Evolutionary conservation across 2,329 filamentous ascomycete genomes (phyloP).

Genomic region (Penicillium sp.): DNA sequence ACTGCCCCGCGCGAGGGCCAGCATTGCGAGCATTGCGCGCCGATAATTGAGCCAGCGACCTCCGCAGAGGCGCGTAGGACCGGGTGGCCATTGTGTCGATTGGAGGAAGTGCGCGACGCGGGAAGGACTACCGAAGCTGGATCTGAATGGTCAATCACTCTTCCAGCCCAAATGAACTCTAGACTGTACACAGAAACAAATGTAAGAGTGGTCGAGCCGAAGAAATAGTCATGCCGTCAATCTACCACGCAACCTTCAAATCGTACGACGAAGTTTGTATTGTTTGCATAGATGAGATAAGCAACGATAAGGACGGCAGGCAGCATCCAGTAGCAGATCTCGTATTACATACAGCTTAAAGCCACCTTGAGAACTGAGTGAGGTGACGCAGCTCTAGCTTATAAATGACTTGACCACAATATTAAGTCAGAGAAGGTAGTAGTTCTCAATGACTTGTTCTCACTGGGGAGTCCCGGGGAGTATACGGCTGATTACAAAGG

Average conservation of each 20-base stretch:
- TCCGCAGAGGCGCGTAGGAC: constrained; percentile 36
- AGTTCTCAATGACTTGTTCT: background rate
- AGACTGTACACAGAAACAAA: background rate
- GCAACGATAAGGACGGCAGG: constrained; percentile 8
- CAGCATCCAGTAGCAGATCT: background rate
- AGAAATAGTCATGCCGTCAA: background rate
- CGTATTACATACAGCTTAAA: background rate
- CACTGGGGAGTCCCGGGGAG: background rate
- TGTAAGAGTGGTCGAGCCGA: background rate
- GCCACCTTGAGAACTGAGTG: too few relatives aligned
- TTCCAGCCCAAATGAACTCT: background rate
- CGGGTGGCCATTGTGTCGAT: constrained; percentile 34
- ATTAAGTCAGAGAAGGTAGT: background rate
- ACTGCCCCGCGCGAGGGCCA: constrained; percentile 16
- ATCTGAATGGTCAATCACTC: background rate
- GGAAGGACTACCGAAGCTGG: background rate
- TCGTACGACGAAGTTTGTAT: constrained; percentile 20
- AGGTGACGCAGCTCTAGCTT: too few relatives aligned
- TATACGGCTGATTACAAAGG: constrained; percentile 1
- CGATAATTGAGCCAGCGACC: constrained; percentile 31
- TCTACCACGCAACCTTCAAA: constrained; percentile 6
- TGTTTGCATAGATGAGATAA: constrained; percentile 22
- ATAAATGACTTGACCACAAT: background rate
- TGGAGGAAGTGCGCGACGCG: constrained; percentile 1
- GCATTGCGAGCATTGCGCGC: constrained; percentile 23